Evolutionary conservation across 371 early-diverging fungal genomes (phyloP).

Genomic region (Mucor lusitanicus): DNA sequence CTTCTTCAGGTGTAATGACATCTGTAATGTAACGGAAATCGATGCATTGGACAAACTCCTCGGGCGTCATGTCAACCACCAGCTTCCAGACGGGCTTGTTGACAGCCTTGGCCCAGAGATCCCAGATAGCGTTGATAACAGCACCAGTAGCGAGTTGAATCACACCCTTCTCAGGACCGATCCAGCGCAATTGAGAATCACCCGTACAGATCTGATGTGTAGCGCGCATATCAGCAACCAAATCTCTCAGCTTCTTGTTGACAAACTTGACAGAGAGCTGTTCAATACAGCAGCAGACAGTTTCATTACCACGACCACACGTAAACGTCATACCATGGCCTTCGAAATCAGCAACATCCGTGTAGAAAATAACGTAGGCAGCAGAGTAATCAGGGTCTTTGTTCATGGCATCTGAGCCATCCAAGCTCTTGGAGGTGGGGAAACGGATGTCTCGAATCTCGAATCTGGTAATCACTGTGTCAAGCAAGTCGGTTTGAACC

Average conservation of each 20-base stretch:
- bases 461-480: constrained; percentile 40
- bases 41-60: constrained; percentile 51
- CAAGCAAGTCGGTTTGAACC: constrained; percentile 6
- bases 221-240: constrained; percentile 45
- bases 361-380: constrained; percentile 53
- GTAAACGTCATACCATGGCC: constrained; percentile 59
- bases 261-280: constrained; percentile 47
- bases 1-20: constrained; percentile 56
- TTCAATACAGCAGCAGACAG: constrained; percentile 46
- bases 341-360: constrained; percentile 28
- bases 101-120: constrained; percentile 56
- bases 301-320: constrained; percentile 52
- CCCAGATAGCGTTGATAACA: constrained; percentile 60
- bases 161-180: constrained; percentile 57
- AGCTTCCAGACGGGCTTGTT: constrained; percentile 59
- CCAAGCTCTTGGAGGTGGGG: constrained; percentile 47
- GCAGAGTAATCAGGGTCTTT: constrained; percentile 59
- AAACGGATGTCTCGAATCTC: constrained; percentile 55
- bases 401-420: constrained; percentile 60
- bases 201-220: constrained; percentile 52
- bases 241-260: constrained; percentile 31
- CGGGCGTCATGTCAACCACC: constrained; percentile 53
- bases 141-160: constrained; percentile 56
- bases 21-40: constrained; percentile 62
- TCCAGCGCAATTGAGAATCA: constrained; percentile 56